Percentiles rank a stretch among this genome's conserved stretches.
phyloP scores from a whole-genome alignment of 805 yeast species.

The Limtongia smithiae region DNA sequence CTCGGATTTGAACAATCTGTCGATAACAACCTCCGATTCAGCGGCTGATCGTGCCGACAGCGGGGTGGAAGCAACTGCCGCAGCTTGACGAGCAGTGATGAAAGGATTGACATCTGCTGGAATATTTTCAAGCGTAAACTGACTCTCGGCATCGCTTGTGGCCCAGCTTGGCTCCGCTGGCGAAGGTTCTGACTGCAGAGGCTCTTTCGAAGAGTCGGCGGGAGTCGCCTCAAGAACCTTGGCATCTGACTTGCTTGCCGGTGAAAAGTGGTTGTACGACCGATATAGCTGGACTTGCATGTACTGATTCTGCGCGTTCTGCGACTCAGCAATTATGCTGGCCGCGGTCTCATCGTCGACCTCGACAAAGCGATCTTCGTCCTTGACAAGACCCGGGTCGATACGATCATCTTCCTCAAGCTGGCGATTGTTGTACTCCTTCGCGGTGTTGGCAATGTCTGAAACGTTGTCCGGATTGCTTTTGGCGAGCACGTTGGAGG shows the following conservation, averaged over 20 bases:
- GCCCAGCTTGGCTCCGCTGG: background rate
- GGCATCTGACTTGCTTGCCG: conserved; percentile 14
- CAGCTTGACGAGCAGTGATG: background rate
- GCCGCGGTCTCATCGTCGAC: conserved; percentile 28
- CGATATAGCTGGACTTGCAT: conserved; percentile 16
- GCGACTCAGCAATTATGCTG: conserved; percentile 11
- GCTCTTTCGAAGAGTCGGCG: background rate
- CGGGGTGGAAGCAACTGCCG: background rate
- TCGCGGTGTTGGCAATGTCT: background rate
- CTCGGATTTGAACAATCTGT: conserved; percentile 1
- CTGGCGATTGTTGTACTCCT: background rate
- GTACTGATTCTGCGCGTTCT: conserved; percentile 9
- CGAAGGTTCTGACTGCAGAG: background rate
- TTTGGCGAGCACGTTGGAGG: background rate
- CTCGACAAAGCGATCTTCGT: conserved; percentile 19
- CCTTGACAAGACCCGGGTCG: conserved; percentile 13
- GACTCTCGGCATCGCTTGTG: background rate
- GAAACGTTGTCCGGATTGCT: background rate
- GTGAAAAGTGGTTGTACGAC: conserved; percentile 29
- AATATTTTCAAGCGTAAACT: too few relatives aligned
- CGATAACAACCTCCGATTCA: background rate
- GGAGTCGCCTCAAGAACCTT: background rate
- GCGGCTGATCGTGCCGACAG: conserved; percentile 7
- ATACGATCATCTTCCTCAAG: conserved; percentile 1
- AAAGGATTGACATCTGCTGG: background rate